phyloP scores from a whole-genome alignment of 108 stramenopile genomes.

The Pseudonitzschia pungens region DNA sequence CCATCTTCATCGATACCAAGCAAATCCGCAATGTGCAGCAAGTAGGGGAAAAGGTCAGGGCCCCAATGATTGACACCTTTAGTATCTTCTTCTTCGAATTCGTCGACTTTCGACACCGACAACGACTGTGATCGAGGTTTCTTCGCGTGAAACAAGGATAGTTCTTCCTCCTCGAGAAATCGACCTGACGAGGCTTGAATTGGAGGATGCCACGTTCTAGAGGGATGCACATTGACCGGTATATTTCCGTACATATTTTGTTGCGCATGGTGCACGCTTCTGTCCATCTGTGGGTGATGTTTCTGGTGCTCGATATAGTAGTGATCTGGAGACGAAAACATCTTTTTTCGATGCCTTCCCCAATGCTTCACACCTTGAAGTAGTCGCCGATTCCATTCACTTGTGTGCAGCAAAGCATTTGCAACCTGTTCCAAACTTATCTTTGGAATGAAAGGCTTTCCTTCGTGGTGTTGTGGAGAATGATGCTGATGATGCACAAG shows the following conservation, averaged over 20 bases:
- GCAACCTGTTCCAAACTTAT: slow-evolving; percentile 28
- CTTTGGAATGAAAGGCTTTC: slow-evolving; percentile 17
- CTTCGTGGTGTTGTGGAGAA: slow-evolving; percentile 4
- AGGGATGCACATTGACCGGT: slow-evolving; percentile 33
- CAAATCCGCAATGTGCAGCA: slow-evolving; percentile 27
- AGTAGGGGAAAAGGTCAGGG: slow-evolving; percentile 39
- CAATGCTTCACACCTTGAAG: slow-evolving; percentile 19
- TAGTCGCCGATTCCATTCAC: slow-evolving; percentile 42
- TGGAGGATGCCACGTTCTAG: slow-evolving; percentile 29
- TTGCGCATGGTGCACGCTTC: not conserved
- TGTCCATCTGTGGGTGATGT: not conserved
- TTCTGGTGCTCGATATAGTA: slow-evolving; percentile 1
- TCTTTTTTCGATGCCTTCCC: slow-evolving; percentile 1
- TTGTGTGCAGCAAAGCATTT: slow-evolving; percentile 30
- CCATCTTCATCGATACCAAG: slow-evolving; percentile 21
- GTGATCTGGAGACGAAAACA: not conserved
- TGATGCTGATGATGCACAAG: slow-evolving; percentile 1
- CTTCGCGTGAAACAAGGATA: slow-evolving; percentile 51
- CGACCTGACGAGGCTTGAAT: slow-evolving; percentile 5
- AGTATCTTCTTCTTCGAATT: not conserved
- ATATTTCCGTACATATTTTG: not conserved
- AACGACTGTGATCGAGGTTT: not conserved
- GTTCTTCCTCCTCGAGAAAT: slow-evolving; percentile 20
- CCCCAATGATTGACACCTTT: slow-evolving; percentile 39
- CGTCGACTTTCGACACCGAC: not conserved